Evolutionary conservation across 2,329 filamentous ascomycete species (phyloP), one percentile per base, ranked within the genome.

Genomic region (Seiridium cupressi): DNA sequence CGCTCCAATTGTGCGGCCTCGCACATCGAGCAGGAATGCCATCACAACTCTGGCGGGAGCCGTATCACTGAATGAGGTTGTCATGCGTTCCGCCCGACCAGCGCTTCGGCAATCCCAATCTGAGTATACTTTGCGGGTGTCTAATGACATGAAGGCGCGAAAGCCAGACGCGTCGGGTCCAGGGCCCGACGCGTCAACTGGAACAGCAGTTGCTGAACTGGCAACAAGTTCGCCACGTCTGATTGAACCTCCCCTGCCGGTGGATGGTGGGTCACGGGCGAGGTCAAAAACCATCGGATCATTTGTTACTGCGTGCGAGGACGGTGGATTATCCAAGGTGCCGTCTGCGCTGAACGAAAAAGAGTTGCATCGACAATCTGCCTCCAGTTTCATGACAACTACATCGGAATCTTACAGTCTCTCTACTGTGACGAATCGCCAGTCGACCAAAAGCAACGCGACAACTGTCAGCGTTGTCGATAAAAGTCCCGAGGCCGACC

Each of bases 51-150:
- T 46, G 26, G 57, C 62, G n/a, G 11, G 31, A 9, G 9, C 55
- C 4, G 54, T 63, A 36, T 70, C 67, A 5, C 55, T 69, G 26
- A 61, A 69, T 51, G 64, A 69, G 34, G 54, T 71, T 40, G 47
- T 69, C 9, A 68, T 68, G 66, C 63, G 61, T 42, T 51, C 49
- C 38, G 59, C 57, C n/a, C 55, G 58, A 31, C 57, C 49, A 36
- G 55, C 26, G 35, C 58, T 46, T 55, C 61, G 13, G 44, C 51
- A 47, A 32, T 44, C 56, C 3, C 56, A 58, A 44, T 58, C 56
- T 35, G 56, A 58, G 13, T 18, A 47, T 26, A 38, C 44, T 26
- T 6, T 44, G 6, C 18, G 40, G 36, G 42, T n/a, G 8, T 46
- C 38, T 11, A 55, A 6, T n/a, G 42, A 5, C 26, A 13, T 26